These are phyloP conservation scores for Skeletonema menzelii DNA, from an alignment of 108 stramenopile species.

Conservation along the genomic window DNA sequence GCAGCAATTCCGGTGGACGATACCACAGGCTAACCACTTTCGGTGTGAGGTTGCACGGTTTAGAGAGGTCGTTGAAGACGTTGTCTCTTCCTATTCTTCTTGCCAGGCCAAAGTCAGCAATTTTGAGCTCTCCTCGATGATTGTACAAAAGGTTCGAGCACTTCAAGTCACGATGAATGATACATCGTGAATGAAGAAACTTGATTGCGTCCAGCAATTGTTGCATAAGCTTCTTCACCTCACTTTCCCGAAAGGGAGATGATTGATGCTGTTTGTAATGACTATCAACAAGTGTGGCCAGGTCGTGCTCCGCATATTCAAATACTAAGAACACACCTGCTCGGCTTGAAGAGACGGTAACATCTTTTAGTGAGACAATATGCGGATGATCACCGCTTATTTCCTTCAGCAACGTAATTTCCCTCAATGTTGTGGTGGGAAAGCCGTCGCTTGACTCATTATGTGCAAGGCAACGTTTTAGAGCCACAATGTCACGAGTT, in stretches of 20 bases:
- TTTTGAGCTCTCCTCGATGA: conserved; percentile 48
- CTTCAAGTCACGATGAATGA: conserved; percentile 88
- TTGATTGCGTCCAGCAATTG: conserved; percentile 68
- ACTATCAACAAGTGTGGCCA: conserved; percentile 69
- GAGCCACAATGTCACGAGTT: conserved; percentile 55
- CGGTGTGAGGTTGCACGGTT: conserved; percentile 63
- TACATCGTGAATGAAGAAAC: conserved; percentile 58
- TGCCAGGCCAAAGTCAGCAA: conserved; percentile 91
- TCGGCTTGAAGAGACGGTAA: conserved; percentile 65
- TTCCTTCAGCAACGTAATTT: conserved; percentile 65
- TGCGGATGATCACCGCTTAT: conserved; percentile 50
- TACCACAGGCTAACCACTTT: conserved; percentile 95
- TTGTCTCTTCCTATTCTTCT: conserved; percentile 49
- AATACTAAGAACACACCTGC: conserved; percentile 83
- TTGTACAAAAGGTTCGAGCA: conserved; percentile 75
- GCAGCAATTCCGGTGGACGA: conserved; percentile 88
- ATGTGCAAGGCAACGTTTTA: conserved; percentile 83
- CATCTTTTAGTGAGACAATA: conserved; percentile 59
- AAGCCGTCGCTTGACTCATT: conserved; percentile 86
- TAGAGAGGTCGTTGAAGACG: not conserved
- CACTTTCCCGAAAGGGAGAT: conserved; percentile 59
- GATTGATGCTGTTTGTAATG: conserved; percentile 43
- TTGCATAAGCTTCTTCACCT: conserved; percentile 62
- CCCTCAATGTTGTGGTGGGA: conserved; percentile 81
- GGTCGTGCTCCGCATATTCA: conserved; percentile 75